Conservation (phyloP, 2,329 filamentous ascomycete genomes). For the Penicillium sp. region DNA sequence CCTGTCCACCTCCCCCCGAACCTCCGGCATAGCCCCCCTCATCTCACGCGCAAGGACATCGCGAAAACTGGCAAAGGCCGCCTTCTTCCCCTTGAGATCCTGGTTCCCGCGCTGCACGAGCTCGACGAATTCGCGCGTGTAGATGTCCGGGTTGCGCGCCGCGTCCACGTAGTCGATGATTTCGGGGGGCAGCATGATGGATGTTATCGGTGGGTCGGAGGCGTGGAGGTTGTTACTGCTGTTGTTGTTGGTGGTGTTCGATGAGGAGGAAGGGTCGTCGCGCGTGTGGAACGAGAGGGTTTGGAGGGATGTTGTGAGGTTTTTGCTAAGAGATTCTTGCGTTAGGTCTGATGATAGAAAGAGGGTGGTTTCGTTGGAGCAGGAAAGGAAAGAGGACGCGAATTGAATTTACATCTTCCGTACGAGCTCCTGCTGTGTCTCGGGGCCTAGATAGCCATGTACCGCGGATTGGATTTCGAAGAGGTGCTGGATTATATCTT, state of each 20-base stretch:
- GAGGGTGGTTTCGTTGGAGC: neutral
- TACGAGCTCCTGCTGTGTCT: conserved; percentile 62
- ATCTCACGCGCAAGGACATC: conserved; percentile 65
- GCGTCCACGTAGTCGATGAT: conserved; percentile 67
- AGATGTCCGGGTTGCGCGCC: conserved; percentile 69
- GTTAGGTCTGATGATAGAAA: conserved; percentile 2
- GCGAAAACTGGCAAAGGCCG: conserved; percentile 63
- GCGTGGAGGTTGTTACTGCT: conserved; percentile 38
- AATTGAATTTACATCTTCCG: conserved; percentile 56
- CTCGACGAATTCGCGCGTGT: conserved; percentile 69
- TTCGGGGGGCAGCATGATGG: conserved; percentile 63
- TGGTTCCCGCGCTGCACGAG: conserved; percentile 67
- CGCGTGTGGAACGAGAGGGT: conserved; percentile 53
- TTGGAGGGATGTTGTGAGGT: conserved; percentile 59
- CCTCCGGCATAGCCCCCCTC: conserved; percentile 62
- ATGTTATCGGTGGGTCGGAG: conserved; percentile 51
- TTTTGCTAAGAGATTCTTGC: conserved; percentile 43
- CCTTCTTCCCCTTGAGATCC: conserved; percentile 63
- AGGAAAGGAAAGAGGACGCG: neutral
- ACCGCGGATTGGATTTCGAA: conserved; percentile 65
- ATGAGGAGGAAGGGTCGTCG: conserved; percentile 17
- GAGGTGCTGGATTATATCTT: conserved; percentile 65
- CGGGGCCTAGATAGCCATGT: conserved; percentile 63
- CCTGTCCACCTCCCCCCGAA: conserved; percentile 57
- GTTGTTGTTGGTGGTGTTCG: conserved; percentile 33